A percentile compares a stretch with the other conserved stretches of the same genome.
Conservation (phyloP, 2,329 filamentous ascomycete genomes). For the Cladosporium sp. region DNA sequence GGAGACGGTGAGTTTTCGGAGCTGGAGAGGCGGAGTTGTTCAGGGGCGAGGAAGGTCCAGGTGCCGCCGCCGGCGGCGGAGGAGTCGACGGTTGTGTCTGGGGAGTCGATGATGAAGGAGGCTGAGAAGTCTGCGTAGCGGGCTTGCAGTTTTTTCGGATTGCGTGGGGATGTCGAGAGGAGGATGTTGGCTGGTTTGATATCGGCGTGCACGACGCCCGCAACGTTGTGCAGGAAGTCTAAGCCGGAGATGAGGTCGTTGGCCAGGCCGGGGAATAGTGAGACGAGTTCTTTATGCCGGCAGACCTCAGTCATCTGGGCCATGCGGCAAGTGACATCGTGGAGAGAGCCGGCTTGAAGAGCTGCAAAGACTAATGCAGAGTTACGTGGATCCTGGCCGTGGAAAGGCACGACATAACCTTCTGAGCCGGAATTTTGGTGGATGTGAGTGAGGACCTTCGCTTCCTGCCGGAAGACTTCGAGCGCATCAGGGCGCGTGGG, state of each 20-base stretch:
- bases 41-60: conserved; percentile 50
- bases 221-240: conserved; percentile 43
- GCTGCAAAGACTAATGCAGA: conserved; percentile 38
- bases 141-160: conserved; percentile 28
- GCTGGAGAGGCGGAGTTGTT: conserved; percentile 36
- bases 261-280: conserved; percentile 45
- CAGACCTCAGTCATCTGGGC: conserved; percentile 37
- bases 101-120: conserved; percentile 35
- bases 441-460: conserved; percentile 37
- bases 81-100: conserved; percentile 27
- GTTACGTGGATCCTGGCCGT: conserved; percentile 37
- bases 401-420: conserved; percentile 38
- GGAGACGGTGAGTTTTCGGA: conserved; percentile 36
- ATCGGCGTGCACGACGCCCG: conserved; percentile 47
- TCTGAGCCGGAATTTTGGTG: conserved; percentile 28
- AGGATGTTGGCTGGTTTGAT: conserved; percentile 54
- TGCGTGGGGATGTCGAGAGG: conserved; percentile 30
- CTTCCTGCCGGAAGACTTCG: conserved; percentile 40
- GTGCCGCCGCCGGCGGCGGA: conserved; percentile 44
- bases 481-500: conserved; percentile 37
- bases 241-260: conserved; percentile 44
- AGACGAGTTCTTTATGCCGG: conserved; percentile 41
- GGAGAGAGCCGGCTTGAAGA: conserved; percentile 36
- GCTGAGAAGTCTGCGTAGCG: conserved; percentile 49
- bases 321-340: conserved; percentile 34